Conservation (phyloP, 2,329 filamentous ascomycete genomes). For the Hypomyces perniciosus region DNA sequence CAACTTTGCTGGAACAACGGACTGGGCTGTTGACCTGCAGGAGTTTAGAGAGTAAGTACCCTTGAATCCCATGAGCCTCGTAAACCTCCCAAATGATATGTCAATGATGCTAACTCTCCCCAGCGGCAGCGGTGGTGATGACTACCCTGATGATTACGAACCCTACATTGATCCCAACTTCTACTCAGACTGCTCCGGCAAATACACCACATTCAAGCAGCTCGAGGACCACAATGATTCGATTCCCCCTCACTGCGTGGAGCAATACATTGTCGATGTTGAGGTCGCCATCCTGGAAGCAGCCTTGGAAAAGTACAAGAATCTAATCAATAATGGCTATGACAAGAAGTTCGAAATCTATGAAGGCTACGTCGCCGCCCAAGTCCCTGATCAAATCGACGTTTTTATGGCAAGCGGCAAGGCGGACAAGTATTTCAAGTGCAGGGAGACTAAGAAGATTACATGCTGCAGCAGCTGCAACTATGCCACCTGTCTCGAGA, state of each 20-base stretch:
- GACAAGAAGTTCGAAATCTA: conserved; percentile 14
- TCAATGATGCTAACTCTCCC: conserved; percentile 21
- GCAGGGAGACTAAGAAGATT: conserved; percentile 3
- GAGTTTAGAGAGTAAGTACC: conserved; percentile 8
- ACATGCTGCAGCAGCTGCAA: conserved; percentile 11
- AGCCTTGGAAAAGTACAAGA: conserved; percentile 12
- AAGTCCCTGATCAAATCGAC: conserved; percentile 11
- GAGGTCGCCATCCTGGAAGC: conserved; percentile 10
- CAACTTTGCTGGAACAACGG: conserved; percentile 20
- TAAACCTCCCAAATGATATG: not conserved
- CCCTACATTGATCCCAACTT: not conserved
- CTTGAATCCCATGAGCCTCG: no score
- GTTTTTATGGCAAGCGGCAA: conserved; percentile 9
- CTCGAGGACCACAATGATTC: conserved; percentile 6
- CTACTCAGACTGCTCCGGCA: not conserved
- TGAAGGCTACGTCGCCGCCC: conserved; percentile 8
- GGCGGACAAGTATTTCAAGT: conserved; percentile 12
- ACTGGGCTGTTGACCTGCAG: conserved; percentile 23
- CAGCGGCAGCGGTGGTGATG: not conserved
- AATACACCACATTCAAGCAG: conserved; percentile 21
- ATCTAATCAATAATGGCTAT: conserved; percentile 13
- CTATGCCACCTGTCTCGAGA: conserved; percentile 1
- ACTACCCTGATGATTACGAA: not conserved
- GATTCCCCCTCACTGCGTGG: conserved; percentile 14
- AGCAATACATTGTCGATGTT: conserved; percentile 10